Conservation (phyloP, 331 rosid species). For the Saraca asoca region DNA sequence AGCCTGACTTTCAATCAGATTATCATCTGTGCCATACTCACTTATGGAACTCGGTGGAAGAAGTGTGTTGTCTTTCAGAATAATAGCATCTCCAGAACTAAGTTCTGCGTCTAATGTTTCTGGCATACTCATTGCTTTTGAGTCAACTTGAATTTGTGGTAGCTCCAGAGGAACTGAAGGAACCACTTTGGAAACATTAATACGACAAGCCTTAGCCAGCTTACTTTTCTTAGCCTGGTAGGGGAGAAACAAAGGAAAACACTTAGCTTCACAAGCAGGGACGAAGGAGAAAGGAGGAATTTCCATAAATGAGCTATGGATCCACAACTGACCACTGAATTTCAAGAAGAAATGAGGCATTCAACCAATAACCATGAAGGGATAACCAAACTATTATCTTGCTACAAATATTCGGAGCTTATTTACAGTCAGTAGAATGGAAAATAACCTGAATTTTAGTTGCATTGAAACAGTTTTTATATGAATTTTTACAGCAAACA, state of each 20-base stretch:
- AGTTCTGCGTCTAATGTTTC: conserved; percentile 33
- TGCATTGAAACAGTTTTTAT: conserved; percentile 50
- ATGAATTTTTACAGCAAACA: conserved; percentile 50
- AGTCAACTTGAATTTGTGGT: conserved; percentile 39
- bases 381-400: background rate
- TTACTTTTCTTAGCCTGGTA: conserved; percentile 61
- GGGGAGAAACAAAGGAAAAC: conserved; percentile 18
- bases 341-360: too few species aligned
- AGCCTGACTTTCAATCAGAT: conserved; percentile 48
- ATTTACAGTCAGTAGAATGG: conserved; percentile 14
- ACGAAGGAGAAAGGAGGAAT: background rate
- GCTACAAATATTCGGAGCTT: conserved; percentile 2
- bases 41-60: conserved; percentile 25
- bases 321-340: too few species aligned
- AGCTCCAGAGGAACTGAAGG: conserved; percentile 36
- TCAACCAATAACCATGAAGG: too few species aligned
- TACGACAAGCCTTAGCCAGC: conserved; percentile 39
- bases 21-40: conserved; percentile 35
- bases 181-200: conserved; percentile 42
- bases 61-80: conserved; percentile 35
- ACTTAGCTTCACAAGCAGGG: conserved; percentile 15
- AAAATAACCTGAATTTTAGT: conserved; percentile 68
- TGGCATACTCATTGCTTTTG: conserved; percentile 33
- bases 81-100: too few species aligned
- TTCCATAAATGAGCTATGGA: too few species aligned